phyloP scores from a whole-genome alignment of 176 grass and related monocot genomes.

The Otatea glauca region DNA sequence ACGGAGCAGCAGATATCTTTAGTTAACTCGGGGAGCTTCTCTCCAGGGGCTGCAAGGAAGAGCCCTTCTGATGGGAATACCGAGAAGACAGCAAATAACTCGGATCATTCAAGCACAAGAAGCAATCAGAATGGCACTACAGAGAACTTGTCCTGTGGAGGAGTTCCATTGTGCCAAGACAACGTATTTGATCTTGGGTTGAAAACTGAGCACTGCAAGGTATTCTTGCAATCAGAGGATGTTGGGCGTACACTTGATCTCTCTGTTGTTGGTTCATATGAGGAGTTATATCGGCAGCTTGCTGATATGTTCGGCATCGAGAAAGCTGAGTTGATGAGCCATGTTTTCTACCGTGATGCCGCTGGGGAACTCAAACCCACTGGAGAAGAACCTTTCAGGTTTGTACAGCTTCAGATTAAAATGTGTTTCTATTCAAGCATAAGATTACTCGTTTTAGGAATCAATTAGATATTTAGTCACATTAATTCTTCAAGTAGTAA shows the following conservation, averaged over 20 bases:
- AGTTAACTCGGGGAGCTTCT: constrained; percentile 43
- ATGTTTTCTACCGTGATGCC: constrained; percentile 81
- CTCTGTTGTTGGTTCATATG: constrained; percentile 73
- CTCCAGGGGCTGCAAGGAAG: constrained; percentile 32
- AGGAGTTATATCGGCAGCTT: constrained; percentile 74
- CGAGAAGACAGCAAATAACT: constrained; percentile 49
- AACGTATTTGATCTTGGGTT: constrained; percentile 56
- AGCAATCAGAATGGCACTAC: constrained; percentile 45
- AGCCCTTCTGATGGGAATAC: constrained; percentile 53
- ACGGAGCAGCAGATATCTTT: constrained; percentile 89
- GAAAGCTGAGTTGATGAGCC: constrained; percentile 82
- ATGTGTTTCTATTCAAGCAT: background rate
- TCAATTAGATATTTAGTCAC: background rate
- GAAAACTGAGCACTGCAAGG: constrained; percentile 87
- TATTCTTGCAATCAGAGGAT: constrained; percentile 95
- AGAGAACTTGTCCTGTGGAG: constrained; percentile 42
- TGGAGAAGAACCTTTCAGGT: constrained; percentile 98
- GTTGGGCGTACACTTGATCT: constrained; percentile 89
- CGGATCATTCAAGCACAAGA: constrained; percentile 48
- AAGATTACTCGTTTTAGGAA: constrained; percentile 12
- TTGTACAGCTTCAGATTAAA: constrained; percentile 29
- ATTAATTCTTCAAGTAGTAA: background rate
- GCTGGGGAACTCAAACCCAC: constrained; percentile 75
- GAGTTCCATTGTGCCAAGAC: constrained; percentile 41
- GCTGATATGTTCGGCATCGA: constrained; percentile 87